phyloP scores from a whole-genome alignment of 169 alveolate species.

The Eimeria praecox region DNA sequence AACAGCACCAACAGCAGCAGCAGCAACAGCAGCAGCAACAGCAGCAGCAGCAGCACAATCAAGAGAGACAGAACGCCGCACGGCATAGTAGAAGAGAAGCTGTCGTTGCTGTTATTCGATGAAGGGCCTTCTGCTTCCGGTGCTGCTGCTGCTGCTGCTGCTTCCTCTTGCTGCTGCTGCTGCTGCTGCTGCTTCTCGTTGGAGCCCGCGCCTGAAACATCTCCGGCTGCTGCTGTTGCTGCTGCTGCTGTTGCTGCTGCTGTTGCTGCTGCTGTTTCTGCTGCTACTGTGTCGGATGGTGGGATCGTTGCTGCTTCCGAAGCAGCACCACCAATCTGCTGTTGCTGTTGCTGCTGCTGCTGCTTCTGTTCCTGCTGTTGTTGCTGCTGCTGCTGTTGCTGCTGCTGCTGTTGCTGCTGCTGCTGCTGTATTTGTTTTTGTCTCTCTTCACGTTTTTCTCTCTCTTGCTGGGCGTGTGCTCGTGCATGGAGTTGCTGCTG shows the following conservation, averaged over 20 bases:
- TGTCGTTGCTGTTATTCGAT: neutral
- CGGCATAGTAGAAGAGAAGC: no score
- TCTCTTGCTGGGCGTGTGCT: neutral
- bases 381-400: neutral
- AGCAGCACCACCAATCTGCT: no score
- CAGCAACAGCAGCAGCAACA: neutral
- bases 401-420: neutral
- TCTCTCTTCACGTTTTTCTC: neutral
- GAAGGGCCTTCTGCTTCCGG: neutral
- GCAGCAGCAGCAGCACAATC: neutral
- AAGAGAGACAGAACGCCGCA: no score
- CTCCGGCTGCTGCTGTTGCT: neutral
- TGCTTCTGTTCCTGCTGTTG: neutral
- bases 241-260: neutral
- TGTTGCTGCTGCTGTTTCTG: slow-evolving; percentile 15
- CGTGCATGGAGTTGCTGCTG: neutral
- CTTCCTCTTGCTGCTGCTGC: slow-evolving; percentile 43
- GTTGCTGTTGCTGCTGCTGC: neutral
- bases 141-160: slow-evolving; percentile 47
- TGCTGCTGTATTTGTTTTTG: neutral
- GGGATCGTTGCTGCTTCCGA: neutral
- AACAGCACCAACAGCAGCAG: neutral
- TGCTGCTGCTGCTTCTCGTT: neutral
- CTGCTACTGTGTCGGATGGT: neutral
- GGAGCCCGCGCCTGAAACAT: no score